Base-by-base conservation (phyloP, 78 protist genomes). In the Dictyostelium citrinum region DNA sequence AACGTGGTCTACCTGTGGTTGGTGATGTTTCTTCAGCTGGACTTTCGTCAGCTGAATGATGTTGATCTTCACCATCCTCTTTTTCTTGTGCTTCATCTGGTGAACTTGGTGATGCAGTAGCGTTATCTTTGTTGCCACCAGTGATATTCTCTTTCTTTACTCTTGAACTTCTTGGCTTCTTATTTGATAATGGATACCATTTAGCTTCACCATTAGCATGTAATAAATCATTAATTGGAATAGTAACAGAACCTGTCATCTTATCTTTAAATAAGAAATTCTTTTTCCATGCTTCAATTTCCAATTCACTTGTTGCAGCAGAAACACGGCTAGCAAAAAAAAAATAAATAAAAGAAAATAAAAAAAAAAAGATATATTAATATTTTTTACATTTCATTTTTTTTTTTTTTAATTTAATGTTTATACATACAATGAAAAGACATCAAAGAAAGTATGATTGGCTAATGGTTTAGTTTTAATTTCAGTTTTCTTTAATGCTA, bases 241-340 rank as follows among this genome's bases (percentile, higher is more conserved):
- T 39, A n/a, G 43, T 46, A 29, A 88, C 11, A 22, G 68, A 64
- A 22, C 93, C 93, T 41, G 93, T 78, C 67, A 88, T 78, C 43
- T 88, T 88, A 64, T 88, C 93, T 58, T 88, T 88, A 16, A 88
- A 88, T 72, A 88, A 88, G 3, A 88, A 78, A 35, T 88, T 88
- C 70, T 88, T 88, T 33, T 78, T 88, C 93, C 93, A 88, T 76
- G 93, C 93, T 78, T 88, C 93, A 29, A 88, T 78, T 68, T 88
- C 93, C 1, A 88, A 20, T 67, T 88, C 93, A 61, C 80, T 61
- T 27, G 82, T 88, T 88, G 77, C 80, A 33, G 67, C 82, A 10
- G 93, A 55, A 31, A 78, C 93, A 68, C 93, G 93, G 93, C 93
- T 88, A 68, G 6, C 20, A n/a, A 29, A 20, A 68, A 5, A 29